phyloP scores from a whole-genome alignment of 345 rosid genomes.

The Turnera subulata region DNA sequence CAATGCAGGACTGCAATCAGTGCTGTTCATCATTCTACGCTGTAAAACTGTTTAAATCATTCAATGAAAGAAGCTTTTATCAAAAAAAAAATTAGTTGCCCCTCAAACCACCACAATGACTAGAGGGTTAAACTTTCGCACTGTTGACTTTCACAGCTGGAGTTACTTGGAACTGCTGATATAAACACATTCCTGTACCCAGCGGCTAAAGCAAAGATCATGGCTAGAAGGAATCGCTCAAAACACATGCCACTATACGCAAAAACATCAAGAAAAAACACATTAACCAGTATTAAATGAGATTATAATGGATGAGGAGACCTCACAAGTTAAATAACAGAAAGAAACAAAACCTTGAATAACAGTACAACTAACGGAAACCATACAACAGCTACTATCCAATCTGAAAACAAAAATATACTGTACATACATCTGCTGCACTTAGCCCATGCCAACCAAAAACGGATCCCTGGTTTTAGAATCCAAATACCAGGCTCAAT shows the following conservation, averaged over 20 bases:
- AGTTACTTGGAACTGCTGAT: too few relatives aligned
- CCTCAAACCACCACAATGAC: too few relatives aligned
- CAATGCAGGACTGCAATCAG: too few relatives aligned
- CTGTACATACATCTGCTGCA: conserved; percentile 41
- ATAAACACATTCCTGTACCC: too few relatives aligned
- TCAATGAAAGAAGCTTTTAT: too few relatives aligned
- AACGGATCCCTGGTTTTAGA: conserved; percentile 11
- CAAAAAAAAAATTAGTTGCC: too few relatives aligned
- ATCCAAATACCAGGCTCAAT: conserved; percentile 13
- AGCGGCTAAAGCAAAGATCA: too few relatives aligned
- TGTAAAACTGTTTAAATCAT: too few relatives aligned
- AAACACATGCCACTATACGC: neutral
- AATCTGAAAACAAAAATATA: conserved; percentile 37
- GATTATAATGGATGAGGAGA: conserved; percentile 14
- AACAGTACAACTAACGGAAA: conserved; percentile 26
- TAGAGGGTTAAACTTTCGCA: too few relatives aligned
- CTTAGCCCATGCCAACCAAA: conserved; percentile 20
- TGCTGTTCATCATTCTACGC: too few relatives aligned
- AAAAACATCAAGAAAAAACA: neutral
- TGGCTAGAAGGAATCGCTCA: too few relatives aligned
- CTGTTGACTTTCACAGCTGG: too few relatives aligned
- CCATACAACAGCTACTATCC: conserved; percentile 35
- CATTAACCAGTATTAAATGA: neutral
- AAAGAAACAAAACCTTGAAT: conserved; percentile 31
- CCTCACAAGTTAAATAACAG: conserved; percentile 12